These are phyloP conservation scores for Aspergillus sp. DNA, from an alignment of 2,329 filamentous ascomycete genomes.

Conservation along the genomic window DNA sequence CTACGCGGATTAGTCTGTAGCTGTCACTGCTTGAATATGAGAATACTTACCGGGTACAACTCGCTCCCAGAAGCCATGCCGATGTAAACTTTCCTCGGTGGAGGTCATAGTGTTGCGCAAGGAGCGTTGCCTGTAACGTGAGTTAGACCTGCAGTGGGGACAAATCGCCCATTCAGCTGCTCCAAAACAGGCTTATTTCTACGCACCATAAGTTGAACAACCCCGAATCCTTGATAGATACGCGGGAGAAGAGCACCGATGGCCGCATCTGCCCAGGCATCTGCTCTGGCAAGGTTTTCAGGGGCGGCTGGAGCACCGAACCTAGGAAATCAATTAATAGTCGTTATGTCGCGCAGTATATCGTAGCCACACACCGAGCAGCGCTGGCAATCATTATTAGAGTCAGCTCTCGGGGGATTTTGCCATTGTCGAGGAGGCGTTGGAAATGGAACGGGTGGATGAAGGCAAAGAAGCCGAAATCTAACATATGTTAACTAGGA, in stretches of 20 bases:
- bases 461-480: neutral
- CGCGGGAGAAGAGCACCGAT: neutral
- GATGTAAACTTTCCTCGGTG: neutral
- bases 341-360: too few relatives aligned
- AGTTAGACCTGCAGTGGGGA: too few relatives aligned
- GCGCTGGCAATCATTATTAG: neutral
- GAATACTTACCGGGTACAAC: neutral
- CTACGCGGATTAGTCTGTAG: neutral
- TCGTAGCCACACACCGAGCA: neutral
- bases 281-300: neutral
- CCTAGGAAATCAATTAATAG: neutral
- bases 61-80: neutral
- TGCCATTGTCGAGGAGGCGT: neutral
- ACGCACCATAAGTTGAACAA: neutral
- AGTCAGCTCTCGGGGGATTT: neutral
- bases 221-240: neutral
- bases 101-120: neutral
- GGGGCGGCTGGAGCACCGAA: neutral
- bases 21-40: too few relatives aligned
- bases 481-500: neutral
- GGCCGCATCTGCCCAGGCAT: constrained; percentile 1
- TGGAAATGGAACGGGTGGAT: neutral
- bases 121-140: neutral
- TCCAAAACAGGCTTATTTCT: too few relatives aligned
- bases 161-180: too few relatives aligned